Evolutionary conservation across 345 rosid species (phyloP), one percentile per base, ranked within the genome.

Genomic region (Barbarea vulgaris): DNA sequence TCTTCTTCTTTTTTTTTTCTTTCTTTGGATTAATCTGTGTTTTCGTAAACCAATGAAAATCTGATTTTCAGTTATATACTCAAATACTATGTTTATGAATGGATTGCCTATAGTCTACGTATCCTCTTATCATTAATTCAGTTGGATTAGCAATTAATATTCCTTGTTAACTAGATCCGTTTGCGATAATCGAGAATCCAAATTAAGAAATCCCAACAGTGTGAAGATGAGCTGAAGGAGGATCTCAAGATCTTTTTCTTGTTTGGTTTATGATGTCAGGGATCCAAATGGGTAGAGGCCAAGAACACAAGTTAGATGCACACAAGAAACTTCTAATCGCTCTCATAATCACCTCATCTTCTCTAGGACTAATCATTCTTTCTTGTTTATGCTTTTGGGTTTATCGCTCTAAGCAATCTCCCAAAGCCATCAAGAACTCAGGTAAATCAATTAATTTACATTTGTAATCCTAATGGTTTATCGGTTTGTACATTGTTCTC

Each of bases 301-400:
- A 84, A 70, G 87, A 78, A 21, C 84, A 79, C 58, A 79, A 82
- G 19, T 80, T 77, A 83, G 84, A 83, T 70, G 75, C 77, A 8
- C 83, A 78, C 74, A 85, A 76, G 80, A 92, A 81, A 79, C 77
- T 83, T 73, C 25, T 83, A 13, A 59, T 84, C 34, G 76, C 81
- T 55, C 85, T 95, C 44, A 63, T 84, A 77, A 83, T 85, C 75
- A 80, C 81, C 51, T 90, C 90, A 46, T 72, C 84, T 77, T 81
- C 85, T 7, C 75, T 89, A 66, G 80, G 58, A 70, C 44, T 77
- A 13, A 64, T 70, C 34, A 13, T 70, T 28, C 19, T 77, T 0
- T 70, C 4, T 46, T 70, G 61, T 48, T 70, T 70, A 34, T 70
- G 76, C 52, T 64, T 77, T 11, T 70, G 71, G 51, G 2, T 64